phyloP scores from a whole-genome alignment of 805 yeast species.

The Candida adriatica region DNA sequence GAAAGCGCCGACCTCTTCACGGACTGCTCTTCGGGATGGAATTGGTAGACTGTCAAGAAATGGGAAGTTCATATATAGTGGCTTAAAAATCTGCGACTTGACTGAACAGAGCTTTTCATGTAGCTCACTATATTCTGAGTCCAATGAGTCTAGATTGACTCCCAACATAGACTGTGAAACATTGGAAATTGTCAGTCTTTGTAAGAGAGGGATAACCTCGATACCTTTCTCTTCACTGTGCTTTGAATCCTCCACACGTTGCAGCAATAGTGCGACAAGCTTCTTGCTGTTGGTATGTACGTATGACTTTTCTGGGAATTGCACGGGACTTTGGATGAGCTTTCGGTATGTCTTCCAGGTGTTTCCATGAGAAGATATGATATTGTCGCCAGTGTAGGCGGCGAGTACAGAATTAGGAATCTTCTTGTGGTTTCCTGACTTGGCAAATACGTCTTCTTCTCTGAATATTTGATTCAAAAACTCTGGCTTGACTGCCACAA shows the following conservation, averaged over 20 bases:
- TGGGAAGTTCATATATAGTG: constrained; percentile 51
- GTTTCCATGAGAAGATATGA: constrained; percentile 51
- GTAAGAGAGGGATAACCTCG: constrained; percentile 39
- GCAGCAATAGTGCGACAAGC: constrained; percentile 25
- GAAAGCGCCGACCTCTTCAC: constrained; percentile 36
- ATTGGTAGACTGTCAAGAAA: constrained; percentile 42
- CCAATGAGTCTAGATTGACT: constrained; percentile 36
- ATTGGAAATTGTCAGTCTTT: constrained; percentile 41
- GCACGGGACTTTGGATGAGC: constrained; percentile 40
- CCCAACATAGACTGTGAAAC: constrained; percentile 46
- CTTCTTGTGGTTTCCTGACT: constrained; percentile 54
- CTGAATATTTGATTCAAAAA: constrained; percentile 38
- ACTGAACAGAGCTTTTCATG: constrained; percentile 36
- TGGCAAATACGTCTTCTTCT: constrained; percentile 44
- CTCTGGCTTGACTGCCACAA: constrained; percentile 43
- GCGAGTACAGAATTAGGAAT: constrained; percentile 50
- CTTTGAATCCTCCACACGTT: constrained; percentile 7
- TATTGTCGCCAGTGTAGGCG: constrained; percentile 52
- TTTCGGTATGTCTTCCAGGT: constrained; percentile 44
- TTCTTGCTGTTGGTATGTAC: constrained; percentile 32
- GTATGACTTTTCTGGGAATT: constrained; percentile 37
- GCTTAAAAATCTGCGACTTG: constrained; percentile 47
- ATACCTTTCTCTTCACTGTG: constrained; percentile 22
- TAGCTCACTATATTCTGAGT: constrained; percentile 24
- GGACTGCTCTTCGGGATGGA: constrained; percentile 38